Conservation (phyloP, 2,329 filamentous ascomycete genomes). For the Phyllosticta paracitricarpa region DNA sequence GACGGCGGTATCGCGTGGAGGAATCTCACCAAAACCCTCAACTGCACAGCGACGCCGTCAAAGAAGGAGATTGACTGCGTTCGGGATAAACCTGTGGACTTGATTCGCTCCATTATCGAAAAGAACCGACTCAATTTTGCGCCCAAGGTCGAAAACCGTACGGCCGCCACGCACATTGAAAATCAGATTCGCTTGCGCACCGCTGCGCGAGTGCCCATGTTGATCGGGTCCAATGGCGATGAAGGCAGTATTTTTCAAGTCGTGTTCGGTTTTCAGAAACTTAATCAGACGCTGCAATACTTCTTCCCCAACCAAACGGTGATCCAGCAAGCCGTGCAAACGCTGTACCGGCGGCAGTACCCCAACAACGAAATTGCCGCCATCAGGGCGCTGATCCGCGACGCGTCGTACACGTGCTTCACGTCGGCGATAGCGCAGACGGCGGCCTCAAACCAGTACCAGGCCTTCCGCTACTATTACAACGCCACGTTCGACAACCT, state of each 20-base stretch:
- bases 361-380: conserved; percentile 13
- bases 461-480: conserved; percentile 54
- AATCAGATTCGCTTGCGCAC: conserved; percentile 40
- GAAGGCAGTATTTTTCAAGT: conserved; percentile 49
- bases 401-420: conserved; percentile 46
- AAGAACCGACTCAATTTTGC: background rate
- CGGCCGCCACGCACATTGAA: conserved; percentile 31
- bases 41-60: conserved; percentile 40
- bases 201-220: conserved; percentile 56
- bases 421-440: conserved; percentile 40
- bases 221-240: conserved; percentile 55
- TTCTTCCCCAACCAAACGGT: background rate
- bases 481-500: conserved; percentile 34
- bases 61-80: conserved; percentile 38
- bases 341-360: conserved; percentile 17
- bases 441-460: conserved; percentile 23
- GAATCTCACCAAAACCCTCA: conserved; percentile 18
- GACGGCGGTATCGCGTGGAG: conserved; percentile 21
- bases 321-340: background rate
- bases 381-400: conserved; percentile 42
- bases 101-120: conserved; percentile 41
- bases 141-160: conserved; percentile 23
- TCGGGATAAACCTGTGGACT: conserved; percentile 44
- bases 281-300: background rate
- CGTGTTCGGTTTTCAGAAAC: background rate